A percentile compares a stretch with the other conserved stretches of the same genome.
These are phyloP conservation scores for Chalara sp. DNA, from an alignment of 2,329 filamentous ascomycete genomes.

Conservation along the genomic window DNA sequence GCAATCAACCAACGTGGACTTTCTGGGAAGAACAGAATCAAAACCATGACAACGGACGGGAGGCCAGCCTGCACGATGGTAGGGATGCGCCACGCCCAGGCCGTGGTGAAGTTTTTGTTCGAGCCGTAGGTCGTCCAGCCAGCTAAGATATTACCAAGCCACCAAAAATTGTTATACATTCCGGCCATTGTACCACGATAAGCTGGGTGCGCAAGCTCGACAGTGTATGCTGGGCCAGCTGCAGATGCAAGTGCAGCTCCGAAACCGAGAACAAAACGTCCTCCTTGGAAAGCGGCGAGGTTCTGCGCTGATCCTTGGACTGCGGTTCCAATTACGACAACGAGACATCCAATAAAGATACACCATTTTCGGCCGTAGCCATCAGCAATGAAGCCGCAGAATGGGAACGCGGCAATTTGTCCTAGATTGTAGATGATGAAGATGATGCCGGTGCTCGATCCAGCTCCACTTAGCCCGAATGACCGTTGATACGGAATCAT, in stretches of 20 bases:
- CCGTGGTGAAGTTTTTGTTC: slow-evolving; percentile 33
- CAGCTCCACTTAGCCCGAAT: slow-evolving; percentile 40
- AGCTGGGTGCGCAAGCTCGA: slow-evolving; percentile 56
- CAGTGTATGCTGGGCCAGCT: slow-evolving; percentile 56
- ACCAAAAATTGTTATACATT: slow-evolving; percentile 41
- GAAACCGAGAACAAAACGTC: slow-evolving; percentile 47
- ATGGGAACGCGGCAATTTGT: slow-evolving; percentile 43
- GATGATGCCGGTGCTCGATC: slow-evolving; percentile 39
- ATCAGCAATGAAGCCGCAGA: slow-evolving; percentile 45
- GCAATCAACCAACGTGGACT: slow-evolving; percentile 35
- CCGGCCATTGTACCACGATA: slow-evolving; percentile 56
- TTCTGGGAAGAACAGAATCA: slow-evolving; percentile 35
- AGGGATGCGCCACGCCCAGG: slow-evolving; percentile 52
- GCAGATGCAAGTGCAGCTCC: slow-evolving; percentile 53
- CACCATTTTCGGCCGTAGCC: slow-evolving; percentile 45
- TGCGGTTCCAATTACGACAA: slow-evolving; percentile 45
- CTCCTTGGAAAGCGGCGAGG: slow-evolving; percentile 47
- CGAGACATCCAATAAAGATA: slow-evolving; percentile 47
- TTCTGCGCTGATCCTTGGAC: slow-evolving; percentile 40
- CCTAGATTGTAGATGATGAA: slow-evolving; percentile 44
- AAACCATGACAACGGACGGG: slow-evolving; percentile 38
- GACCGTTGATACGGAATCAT: slow-evolving; percentile 43
- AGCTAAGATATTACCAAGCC: slow-evolving; percentile 46
- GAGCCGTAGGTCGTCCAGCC: slow-evolving; percentile 32
- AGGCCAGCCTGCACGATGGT: slow-evolving; percentile 44